These are phyloP conservation scores for Diatrype stigma DNA, from an alignment of 2,329 filamentous ascomycete species.

Conservation along the genomic window DNA sequence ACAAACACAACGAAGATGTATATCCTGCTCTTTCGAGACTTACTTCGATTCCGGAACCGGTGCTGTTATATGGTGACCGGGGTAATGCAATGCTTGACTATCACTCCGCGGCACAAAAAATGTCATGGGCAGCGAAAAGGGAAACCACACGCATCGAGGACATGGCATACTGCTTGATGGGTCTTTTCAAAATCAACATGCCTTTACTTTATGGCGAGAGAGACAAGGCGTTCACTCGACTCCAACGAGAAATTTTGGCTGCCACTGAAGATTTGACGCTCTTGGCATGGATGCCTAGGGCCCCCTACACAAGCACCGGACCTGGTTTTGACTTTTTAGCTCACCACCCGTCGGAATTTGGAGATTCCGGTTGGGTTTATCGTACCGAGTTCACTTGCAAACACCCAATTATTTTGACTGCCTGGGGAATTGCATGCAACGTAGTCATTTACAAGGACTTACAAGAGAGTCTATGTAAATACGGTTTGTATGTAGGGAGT, in stretches of 20 bases:
- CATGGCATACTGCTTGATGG: conserved; percentile 4
- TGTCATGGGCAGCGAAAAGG: conserved; percentile 4
- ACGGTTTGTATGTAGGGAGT: too few relatives aligned
- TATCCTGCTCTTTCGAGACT: neutral
- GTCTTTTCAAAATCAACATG: conserved; percentile 7
- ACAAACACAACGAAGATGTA: neutral
- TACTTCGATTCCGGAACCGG: neutral
- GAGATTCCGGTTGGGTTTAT: neutral
- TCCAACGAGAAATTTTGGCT: conserved; percentile 1
- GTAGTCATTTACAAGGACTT: too few relatives aligned
- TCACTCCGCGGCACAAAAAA: neutral
- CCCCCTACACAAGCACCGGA: neutral
- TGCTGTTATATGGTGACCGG: neutral
- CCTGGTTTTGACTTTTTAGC: neutral
- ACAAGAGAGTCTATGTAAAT: too few relatives aligned
- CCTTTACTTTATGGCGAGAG: conserved; percentile 1
- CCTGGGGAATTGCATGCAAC: too few relatives aligned
- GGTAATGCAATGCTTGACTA: neutral
- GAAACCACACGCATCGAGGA: conserved; percentile 5
- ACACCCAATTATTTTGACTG: too few relatives aligned
- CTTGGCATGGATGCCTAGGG: neutral
- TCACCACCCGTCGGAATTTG: neutral
- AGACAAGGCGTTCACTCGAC: neutral
- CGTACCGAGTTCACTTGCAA: too few relatives aligned
- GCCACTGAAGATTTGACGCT: conserved; percentile 2